Evolutionary conservation across 2,329 filamentous ascomycete species (phyloP), one percentile per base, ranked within the genome.

Genomic region (Paecilomyces dactylethromorphus): DNA sequence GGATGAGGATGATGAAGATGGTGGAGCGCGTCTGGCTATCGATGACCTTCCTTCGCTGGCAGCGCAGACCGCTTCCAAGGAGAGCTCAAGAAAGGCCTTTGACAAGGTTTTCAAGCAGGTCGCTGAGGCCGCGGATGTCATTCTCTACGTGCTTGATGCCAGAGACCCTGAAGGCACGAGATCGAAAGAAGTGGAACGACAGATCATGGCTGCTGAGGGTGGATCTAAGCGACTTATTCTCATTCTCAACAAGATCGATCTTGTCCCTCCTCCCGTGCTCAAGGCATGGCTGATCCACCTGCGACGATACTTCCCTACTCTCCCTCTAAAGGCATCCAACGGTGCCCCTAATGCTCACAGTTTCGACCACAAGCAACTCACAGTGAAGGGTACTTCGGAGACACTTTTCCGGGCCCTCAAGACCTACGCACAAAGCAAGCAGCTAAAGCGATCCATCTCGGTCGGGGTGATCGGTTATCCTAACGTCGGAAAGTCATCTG

Each of bases 41-140:
- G 80, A 79, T 11, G 53, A 60, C 15, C 76, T 82, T 55, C 81
- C 83, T 6, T 82, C 84, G 2, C 67, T 73, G 39, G 64, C 68
- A 35, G 62, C 67, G 54, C 66, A 71, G 62, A 65, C 64, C 31
- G 57, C 64, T 13, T 65, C 66, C 22, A 76, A 76, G 68, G 86
- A 89, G 62, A 83, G 82, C 53, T 96, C 92, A 56, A 85, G 92
- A 69, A 91, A 87, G 75, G 90, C 91, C 57, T 96, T 93, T 76
- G 92, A 96, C 82, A 96, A 96, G 81, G 87, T 95, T 67, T 97
- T 96, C 83, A 96, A 96, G 81, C 85, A 91, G 70, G 92, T 97
- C 15, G 87, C 96, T 33, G 90, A 95, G 62, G 85, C 90, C 62
- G 90, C 92, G 55, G 92, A 97, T 71, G 92, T 97, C 29, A 83